A percentile compares a stretch with the other conserved stretches of the same genome.
These are phyloP conservation scores for Cercospora sesami DNA, from an alignment of 2,329 filamentous ascomycete species.

Conservation along the genomic window DNA sequence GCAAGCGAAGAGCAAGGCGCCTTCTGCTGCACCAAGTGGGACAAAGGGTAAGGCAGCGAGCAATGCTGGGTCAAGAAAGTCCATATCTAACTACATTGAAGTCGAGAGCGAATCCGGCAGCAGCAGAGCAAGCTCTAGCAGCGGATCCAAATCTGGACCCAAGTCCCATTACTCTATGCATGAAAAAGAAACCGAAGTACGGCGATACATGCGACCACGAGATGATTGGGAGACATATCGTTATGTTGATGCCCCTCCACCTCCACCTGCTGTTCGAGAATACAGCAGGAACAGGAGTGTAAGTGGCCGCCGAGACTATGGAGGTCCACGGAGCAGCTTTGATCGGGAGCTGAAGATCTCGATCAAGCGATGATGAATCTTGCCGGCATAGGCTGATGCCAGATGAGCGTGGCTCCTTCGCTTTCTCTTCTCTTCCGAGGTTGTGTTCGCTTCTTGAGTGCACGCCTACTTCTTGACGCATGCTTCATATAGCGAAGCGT, in stretches of 20 bases:
- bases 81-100: slow-evolving; percentile 47
- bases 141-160: slow-evolving; percentile 14
- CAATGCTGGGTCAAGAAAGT: slow-evolving; percentile 5
- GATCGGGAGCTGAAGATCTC: slow-evolving; percentile 19
- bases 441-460: not conserved
- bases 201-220: slow-evolving; percentile 38
- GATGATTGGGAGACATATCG: slow-evolving; percentile 49
- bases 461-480: not conserved
- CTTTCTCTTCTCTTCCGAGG: not conserved
- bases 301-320: slow-evolving; percentile 18
- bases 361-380: slow-evolving; percentile 11
- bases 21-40: slow-evolving; percentile 22
- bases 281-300: slow-evolving; percentile 28
- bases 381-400: not conserved
- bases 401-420: not conserved
- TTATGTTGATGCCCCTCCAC: slow-evolving; percentile 45
- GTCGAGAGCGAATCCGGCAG: slow-evolving; percentile 38
- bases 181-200: slow-evolving; percentile 48
- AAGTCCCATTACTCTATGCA: slow-evolving; percentile 38
- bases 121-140: slow-evolving; percentile 21
- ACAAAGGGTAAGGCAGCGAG: slow-evolving; percentile 23
- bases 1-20: slow-evolving; percentile 30
- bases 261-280: slow-evolving; percentile 17
- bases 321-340: slow-evolving; percentile 8
- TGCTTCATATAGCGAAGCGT: not conserved